These are phyloP conservation scores for Arxiozyma slooffiae DNA, from an alignment of 1,139 yeast genomes.

Conservation along the genomic window DNA sequence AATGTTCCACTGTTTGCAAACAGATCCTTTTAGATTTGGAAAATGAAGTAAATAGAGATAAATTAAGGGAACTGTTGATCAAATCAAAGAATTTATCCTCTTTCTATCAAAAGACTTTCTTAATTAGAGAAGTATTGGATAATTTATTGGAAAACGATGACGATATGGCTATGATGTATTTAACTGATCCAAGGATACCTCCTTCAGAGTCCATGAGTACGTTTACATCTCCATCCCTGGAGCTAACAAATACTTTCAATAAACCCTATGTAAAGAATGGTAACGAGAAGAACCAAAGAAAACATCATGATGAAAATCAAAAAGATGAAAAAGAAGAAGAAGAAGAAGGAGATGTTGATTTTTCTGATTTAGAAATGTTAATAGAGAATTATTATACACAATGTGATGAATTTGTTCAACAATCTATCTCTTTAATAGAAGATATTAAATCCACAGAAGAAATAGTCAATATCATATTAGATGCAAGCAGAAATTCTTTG, in stretches of 20 bases:
- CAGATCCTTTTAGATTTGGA: conserved; percentile 55
- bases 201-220: not conserved
- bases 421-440: conserved; percentile 68
- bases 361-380: conserved; percentile 78
- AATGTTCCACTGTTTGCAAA: conserved; percentile 62
- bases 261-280: not conserved
- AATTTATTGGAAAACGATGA: conserved; percentile 78
- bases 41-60: conserved; percentile 57
- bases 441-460: conserved; percentile 94
- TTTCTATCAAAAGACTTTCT: conserved; percentile 55
- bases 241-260: conserved; percentile 12
- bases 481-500: conserved; percentile 86
- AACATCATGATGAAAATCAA: conserved; percentile 7
- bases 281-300: no score
- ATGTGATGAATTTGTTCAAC: conserved; percentile 93
- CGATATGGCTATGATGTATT: conserved; percentile 75
- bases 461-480: conserved; percentile 86
- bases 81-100: conserved; percentile 57
- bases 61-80: conserved; percentile 54
- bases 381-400: conserved; percentile 89
- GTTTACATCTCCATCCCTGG: not conserved
- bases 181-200: conserved; percentile 33
- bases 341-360: conserved; percentile 32
- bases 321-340: not conserved
- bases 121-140: conserved; percentile 63